phyloP scores from a whole-genome alignment of 805 yeast genomes.

The Sungouiella thailandica region DNA sequence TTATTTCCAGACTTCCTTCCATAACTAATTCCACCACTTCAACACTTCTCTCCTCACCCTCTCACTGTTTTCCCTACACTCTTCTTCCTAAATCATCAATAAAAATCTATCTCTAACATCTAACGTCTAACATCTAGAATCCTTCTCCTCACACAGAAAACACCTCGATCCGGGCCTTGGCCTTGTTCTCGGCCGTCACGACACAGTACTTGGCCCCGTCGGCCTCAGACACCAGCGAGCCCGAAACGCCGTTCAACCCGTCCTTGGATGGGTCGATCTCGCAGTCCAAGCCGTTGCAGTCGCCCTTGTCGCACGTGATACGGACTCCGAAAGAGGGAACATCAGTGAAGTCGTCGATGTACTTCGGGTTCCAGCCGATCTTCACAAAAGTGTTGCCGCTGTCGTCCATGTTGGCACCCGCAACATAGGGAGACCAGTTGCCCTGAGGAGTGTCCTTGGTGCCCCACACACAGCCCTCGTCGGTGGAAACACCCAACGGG shows the following conservation, averaged over 20 bases:
- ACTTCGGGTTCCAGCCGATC: constrained; percentile 89
- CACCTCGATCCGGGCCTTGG: constrained; percentile 69
- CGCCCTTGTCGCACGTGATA: constrained; percentile 61
- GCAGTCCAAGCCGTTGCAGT: constrained; percentile 77
- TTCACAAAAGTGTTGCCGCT: constrained; percentile 71
- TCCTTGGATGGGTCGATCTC: constrained; percentile 67
- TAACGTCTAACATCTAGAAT: too few species aligned
- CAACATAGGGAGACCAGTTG: constrained; percentile 92
- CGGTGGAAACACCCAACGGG: constrained; percentile 72
- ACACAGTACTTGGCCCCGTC: constrained; percentile 76
- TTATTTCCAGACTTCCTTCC: too few species aligned
- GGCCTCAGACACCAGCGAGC: constrained; percentile 39
- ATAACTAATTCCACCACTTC: too few species aligned
- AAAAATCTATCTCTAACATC: too few species aligned
- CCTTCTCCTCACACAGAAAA: constrained; percentile 35
- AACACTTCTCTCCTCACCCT: too few species aligned
- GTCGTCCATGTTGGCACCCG: constrained; percentile 80
- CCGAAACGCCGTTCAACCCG: constrained; percentile 52
- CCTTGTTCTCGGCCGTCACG: constrained; percentile 62
- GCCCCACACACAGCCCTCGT: constrained; percentile 86
- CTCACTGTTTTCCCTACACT: too few species aligned
- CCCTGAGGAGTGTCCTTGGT: constrained; percentile 62
- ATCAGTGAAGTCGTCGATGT: constrained; percentile 58
- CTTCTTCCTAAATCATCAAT: too few species aligned
- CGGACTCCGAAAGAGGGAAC: constrained; percentile 68